Base-by-base conservation (phyloP, 352 stramenopile species). In the Phytophthora sansomeana region DNA sequence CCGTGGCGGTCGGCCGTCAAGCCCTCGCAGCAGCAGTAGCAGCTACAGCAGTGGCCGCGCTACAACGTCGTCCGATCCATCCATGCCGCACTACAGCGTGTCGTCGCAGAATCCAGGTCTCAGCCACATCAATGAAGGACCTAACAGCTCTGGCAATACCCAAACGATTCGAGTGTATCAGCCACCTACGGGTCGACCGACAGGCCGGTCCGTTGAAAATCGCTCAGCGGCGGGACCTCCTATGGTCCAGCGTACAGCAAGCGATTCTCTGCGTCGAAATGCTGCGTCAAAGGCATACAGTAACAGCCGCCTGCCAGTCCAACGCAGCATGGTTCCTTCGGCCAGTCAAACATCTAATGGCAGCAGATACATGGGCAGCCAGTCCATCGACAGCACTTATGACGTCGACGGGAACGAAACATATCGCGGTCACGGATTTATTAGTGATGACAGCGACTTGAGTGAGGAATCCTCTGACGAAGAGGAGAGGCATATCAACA, bases 331-430 rank as follows among this genome's bases (percentile, higher is more conserved):
- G 39, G 17, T 44, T 43, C n/a, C 38, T 55, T 29, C 33, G 28
- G 17, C 6, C 44, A 59, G 50, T 38, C 50, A 65, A 32, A 46
- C 48, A 8, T 61, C 33, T 5, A 51, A 46, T n/a, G 53, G 58
- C 10, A 39, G 33, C 26, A 54, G 21, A 39, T 66, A 60, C 33
- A 41, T 42, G 5, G 36, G 35, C 6, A 79, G 63, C 4, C 54
- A 77, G 43, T 77, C 72, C 9, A 56, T 79, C 6, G 72, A 79
- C 55, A 76, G 63, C 47, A 67, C 58, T 36, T 74, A 71, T 50
- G 59, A 76, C 32, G 59, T 70, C 24, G 56, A 71, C 13, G 58
- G 36, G 26, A 62, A 38, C 16, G 67, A 74, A n/a, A 65, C 62
- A n/a, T 77, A 78, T 48, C 66, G 74, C 13, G 67, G 67, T 0